Base-by-base conservation (phyloP, 768 basidiomycete species). In the Krasilnikovozyma curviuscula region DNA sequence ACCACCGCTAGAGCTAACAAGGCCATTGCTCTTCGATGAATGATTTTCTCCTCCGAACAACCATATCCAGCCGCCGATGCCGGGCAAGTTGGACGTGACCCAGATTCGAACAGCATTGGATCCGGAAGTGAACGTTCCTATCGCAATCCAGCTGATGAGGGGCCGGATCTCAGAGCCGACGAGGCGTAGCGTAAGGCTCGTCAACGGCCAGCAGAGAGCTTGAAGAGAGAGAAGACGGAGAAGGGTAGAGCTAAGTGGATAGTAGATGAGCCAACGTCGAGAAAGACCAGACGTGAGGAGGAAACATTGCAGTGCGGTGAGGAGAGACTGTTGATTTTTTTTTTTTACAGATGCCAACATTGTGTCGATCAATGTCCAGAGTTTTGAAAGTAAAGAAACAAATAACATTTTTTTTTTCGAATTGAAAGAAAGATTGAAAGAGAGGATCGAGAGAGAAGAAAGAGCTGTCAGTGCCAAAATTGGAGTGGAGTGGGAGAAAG, bases 161-260 rank as follows among this genome's bases (percentile, higher is more conserved):
- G 86, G 84, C 8, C 86, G 73, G 29, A 68, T 69, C 16, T 72
- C 71, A 46, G 76, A 69, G 27, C 78, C 77, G 38, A 95, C 70
- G 42, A 86, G 66, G 45, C 70, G 73, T 28, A 91, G 75, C 1
- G 84, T 89, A 32, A 84, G 64, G 55, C 84, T 81, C 5, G 88
- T 93, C 3, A 83, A 79, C 2, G 85, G 84, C 88, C 88, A 95
- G 66, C 89, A 95, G 50, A 97, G 88, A 16, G 83, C 83, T 61
- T 95, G 91, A 0, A 97, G 70, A 0, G 84, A 89, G 47, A 95
- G 71, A 4, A 95, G 76, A 14, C 91, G 80, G 58, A 93, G 81
- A 53, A 95, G 74, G 1, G 88, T 84, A 4, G 89, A 74, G 24
- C 83, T 68, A 0, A 84, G 79, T 0, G 83, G 73, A 62, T 97